Evolutionary conservation across 2,329 filamentous ascomycete species (phyloP).

Genomic region (Pseudopithomyces maydicus): DNA sequence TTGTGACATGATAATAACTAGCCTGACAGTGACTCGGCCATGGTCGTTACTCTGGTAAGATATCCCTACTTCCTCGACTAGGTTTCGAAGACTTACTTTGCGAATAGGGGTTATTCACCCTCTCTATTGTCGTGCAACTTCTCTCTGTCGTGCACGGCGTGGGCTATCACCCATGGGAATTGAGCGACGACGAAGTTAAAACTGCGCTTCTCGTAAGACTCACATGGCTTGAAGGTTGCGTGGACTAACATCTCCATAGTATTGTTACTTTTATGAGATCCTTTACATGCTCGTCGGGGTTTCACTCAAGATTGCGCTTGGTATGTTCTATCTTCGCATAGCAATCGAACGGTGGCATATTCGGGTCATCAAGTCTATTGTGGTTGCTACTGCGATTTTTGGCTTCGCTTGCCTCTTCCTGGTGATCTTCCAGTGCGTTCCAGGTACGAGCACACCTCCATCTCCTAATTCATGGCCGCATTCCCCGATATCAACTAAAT

Average conservation of each 20-base stretch:
- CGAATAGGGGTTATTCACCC: constrained; percentile 42
- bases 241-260: constrained; percentile 34
- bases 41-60: constrained; percentile 44
- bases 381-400: constrained; percentile 52
- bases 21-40: constrained; percentile 40
- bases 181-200: constrained; percentile 34
- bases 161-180: constrained; percentile 42
- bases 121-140: constrained; percentile 48
- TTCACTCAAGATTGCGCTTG: constrained; percentile 58
- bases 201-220: constrained; percentile 35
- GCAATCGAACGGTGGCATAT: constrained; percentile 53
- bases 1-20: no score
- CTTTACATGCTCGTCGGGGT: constrained; percentile 57
- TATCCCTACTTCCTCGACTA: background rate
- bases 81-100: constrained; percentile 3
- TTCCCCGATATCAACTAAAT: constrained; percentile 4
- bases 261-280: constrained; percentile 63
- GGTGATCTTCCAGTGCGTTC: constrained; percentile 59
- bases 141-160: constrained; percentile 47
- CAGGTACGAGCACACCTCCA: constrained; percentile 18
- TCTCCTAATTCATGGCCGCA: background rate
- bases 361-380: constrained; percentile 53
- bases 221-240: background rate
- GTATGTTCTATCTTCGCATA: constrained; percentile 59
- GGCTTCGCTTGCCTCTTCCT: constrained; percentile 58